These are phyloP conservation scores for Syzygium syzygioides DNA, from an alignment of 441 rosid species.

Conservation along the genomic window DNA sequence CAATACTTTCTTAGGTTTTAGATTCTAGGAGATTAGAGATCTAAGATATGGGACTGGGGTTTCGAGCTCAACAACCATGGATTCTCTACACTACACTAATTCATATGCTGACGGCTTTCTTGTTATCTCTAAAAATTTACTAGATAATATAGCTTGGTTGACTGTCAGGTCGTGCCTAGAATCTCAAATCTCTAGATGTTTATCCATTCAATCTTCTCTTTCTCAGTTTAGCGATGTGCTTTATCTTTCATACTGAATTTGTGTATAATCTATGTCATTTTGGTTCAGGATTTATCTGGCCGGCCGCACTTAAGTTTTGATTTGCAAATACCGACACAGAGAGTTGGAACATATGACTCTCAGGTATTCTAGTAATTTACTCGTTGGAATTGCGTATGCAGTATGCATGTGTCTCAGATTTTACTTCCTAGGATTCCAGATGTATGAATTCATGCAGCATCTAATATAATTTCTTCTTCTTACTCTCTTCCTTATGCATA, in stretches of 20 bases:
- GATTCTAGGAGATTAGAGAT: not conserved
- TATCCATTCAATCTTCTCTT: not conserved
- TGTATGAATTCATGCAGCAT: not conserved
- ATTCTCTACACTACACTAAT: not conserved
- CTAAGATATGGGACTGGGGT: not conserved
- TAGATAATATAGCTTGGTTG: not conserved
- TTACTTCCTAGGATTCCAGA: not conserved
- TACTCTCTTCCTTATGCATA: not conserved
- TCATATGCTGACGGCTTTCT: not conserved
- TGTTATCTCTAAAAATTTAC: not conserved
- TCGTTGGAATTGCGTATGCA: not conserved
- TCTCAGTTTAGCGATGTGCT: not conserved
- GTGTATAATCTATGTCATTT: not conserved
- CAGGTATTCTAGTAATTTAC: constrained; percentile 37
- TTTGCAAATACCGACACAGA: constrained; percentile 69
- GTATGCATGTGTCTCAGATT: not conserved
- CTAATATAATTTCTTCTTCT: not conserved
- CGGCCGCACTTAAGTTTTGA: constrained; percentile 75
- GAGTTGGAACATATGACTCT: constrained; percentile 89
- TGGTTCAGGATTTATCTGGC: constrained; percentile 74
- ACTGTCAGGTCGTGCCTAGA: not conserved
- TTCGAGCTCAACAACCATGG: not conserved
- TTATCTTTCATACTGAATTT: not conserved
- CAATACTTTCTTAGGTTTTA: not conserved
- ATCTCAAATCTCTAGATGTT: not conserved